A percentile compares a stretch with the other conserved stretches of the same genome.
Evolutionary conservation across 2,329 filamentous ascomycete species (phyloP).

Genomic region (Chaetomium sp.): DNA sequence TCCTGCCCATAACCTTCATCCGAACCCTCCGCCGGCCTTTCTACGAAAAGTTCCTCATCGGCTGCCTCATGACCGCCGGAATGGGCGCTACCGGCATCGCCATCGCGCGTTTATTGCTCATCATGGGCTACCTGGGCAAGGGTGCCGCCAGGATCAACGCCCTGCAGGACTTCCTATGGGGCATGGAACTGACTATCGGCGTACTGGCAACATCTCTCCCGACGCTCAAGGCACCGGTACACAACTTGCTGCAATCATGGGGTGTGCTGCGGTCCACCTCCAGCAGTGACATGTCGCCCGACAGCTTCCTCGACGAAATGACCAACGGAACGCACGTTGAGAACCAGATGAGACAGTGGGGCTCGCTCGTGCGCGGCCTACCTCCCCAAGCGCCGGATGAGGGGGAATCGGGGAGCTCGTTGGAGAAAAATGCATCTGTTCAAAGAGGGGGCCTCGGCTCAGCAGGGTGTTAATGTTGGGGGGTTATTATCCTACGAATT

Average conservation of each 20-base stretch:
- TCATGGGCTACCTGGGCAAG: slow-evolving; percentile 16
- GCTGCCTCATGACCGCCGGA: slow-evolving; percentile 14
- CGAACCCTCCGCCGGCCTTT: slow-evolving; percentile 9
- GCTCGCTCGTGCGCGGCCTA: background rate
- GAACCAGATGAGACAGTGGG: slow-evolving; percentile 11
- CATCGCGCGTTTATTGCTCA: slow-evolving; percentile 9
- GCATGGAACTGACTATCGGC: slow-evolving; percentile 16
- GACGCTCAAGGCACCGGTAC: slow-evolving; percentile 12
- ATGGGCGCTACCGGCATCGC: slow-evolving; percentile 14
- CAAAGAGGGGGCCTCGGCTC: background rate
- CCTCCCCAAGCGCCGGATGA: background rate
- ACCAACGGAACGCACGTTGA: background rate
- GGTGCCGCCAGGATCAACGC: background rate
- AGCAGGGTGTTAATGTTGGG: background rate
- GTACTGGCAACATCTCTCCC: slow-evolving; percentile 12
- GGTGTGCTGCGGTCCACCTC: slow-evolving; percentile 2
- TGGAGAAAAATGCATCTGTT: background rate
- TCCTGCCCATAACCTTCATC: slow-evolving; percentile 18
- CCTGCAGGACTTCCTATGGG: slow-evolving; percentile 16
- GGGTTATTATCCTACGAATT: background rate
- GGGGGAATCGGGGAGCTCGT: background rate
- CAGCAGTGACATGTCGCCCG: slow-evolving; percentile 2
- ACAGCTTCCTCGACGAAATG: slow-evolving; percentile 1
- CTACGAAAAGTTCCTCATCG: slow-evolving; percentile 7
- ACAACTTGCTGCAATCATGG: slow-evolving; percentile 10